A percentile compares a stretch with the other conserved stretches of the same genome.
These are phyloP conservation scores for Aspergillus novoparasiticus DNA, from an alignment of 2,329 filamentous ascomycete species.

Conservation along the genomic window DNA sequence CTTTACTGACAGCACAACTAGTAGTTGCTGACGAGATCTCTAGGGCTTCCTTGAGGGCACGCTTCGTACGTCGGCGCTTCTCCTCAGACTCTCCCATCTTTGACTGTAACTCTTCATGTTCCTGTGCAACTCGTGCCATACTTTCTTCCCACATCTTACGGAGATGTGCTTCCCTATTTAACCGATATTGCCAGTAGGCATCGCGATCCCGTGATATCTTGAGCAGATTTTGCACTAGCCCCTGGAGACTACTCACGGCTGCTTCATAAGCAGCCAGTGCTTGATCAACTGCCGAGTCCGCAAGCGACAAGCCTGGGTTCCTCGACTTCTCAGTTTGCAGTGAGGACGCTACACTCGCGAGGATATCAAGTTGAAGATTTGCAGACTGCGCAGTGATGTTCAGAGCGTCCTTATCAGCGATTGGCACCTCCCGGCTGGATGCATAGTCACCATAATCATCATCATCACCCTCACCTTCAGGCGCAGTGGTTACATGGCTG, in stretches of 20 bases:
- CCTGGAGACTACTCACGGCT: constrained; percentile 83
- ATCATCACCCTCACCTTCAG: constrained; percentile 66
- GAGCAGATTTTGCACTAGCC: constrained; percentile 79
- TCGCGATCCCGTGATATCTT: constrained; percentile 94
- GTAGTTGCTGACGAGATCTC: constrained; percentile 55
- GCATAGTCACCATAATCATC: constrained; percentile 81
- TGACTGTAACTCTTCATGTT: constrained; percentile 88
- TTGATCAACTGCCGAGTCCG: constrained; percentile 73
- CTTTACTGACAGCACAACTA: constrained; percentile 40
- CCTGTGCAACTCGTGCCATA: constrained; percentile 93
- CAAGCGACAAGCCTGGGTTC: constrained; percentile 72
- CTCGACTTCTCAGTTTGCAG: constrained; percentile 70
- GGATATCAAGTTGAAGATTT: constrained; percentile 86
- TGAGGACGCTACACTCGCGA: constrained; percentile 82
- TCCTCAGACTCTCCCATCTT: constrained; percentile 86
- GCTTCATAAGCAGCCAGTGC: constrained; percentile 85
- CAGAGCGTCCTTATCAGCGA: constrained; percentile 86
- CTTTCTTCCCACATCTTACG: constrained; percentile 98
- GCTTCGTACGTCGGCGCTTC: constrained; percentile 87
- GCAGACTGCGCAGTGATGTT: constrained; percentile 97
- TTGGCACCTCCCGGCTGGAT: constrained; percentile 73
- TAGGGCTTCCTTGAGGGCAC: constrained; percentile 82
- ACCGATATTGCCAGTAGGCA: constrained; percentile 92
- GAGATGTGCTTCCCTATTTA: constrained; percentile 89
- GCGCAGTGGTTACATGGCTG: constrained; percentile 53